Base-by-base conservation (phyloP, 164 flowering plant species). In the Saururus chinensis region DNA sequence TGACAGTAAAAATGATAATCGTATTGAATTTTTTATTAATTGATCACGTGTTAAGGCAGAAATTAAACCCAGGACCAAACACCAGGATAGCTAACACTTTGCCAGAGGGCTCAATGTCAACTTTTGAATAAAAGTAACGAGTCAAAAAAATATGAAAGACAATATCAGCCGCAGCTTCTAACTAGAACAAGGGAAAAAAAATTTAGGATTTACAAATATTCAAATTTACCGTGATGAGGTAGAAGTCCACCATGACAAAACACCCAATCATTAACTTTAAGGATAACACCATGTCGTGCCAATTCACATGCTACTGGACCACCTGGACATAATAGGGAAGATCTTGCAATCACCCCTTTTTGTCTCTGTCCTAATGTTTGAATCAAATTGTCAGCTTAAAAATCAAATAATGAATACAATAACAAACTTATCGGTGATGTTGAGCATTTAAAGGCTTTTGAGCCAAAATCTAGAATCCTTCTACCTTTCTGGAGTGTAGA, bases 161-260 rank as follows among this genome's bases (percentile, higher is more conserved):
- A 20, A 53, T n/a, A 23, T 9, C 22, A 19, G 56, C 22, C 56
- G 4, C 12, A 19, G 56, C 22, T 19, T 20, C 22, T 20, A 3
- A 53, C 1, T 23, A 53, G 23, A 20, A 19, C 56, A 20, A 10
- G 10, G 56, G 13, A 53, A 12, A 0, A 45, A 7, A 45, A 12
- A 7, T 17, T 19, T 10, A 19, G 22, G 25, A 22, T 53, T 20
- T 22, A 53, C 4, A n/a, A 53, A 12, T 9, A 55, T 24, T 9
- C 19, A 7, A 58, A 7, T 37, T 68, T 83, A 92, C 98, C 98
- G 70, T 92, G 98, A 71, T 82, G 93, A 72, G 98, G 98, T 76
- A 92, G 96, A 75, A 92, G 89, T 35, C 97, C 97, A 21, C 98
- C 98, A 62, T 89, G 98, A 80, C 98, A 89, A 72, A 93, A 89